Evolutionary conservation across 768 basidiomycete species (phyloP).

Genomic region (Rhodosporidiobolus odoratus): DNA sequence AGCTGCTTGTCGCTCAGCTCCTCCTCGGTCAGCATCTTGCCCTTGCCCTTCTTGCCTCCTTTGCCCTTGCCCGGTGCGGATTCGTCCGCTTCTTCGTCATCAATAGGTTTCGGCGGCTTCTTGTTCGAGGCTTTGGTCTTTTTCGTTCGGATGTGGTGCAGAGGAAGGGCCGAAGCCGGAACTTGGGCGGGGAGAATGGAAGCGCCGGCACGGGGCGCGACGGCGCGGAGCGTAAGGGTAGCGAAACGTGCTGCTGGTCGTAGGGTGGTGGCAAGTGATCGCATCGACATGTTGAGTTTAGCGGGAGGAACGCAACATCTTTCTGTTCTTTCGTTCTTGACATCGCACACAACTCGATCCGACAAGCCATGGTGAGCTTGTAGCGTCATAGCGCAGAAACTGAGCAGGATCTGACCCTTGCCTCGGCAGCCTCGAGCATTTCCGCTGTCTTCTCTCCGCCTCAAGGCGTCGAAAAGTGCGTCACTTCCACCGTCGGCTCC

Average conservation of each 20-base stretch:
- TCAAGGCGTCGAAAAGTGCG: slow-evolving; percentile 26
- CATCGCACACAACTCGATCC: not conserved
- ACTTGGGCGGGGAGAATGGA: not conserved
- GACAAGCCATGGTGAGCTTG: slow-evolving; percentile 7
- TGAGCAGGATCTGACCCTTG: too few relatives aligned
- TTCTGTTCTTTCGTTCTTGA: not conserved
- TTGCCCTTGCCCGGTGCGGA: slow-evolving; percentile 13
- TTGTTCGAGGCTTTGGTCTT: slow-evolving; percentile 32
- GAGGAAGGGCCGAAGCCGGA: not conserved
- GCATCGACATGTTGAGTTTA: not conserved
- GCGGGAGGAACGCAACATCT: not conserved
- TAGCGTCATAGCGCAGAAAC: not conserved
- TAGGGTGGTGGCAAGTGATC: not conserved
- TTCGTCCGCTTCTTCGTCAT: slow-evolving; percentile 10
- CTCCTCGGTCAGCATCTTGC: slow-evolving; percentile 21
- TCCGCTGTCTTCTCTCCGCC: slow-evolving; percentile 26
- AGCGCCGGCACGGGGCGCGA: not conserved
- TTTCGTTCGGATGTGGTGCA: slow-evolving; percentile 20
- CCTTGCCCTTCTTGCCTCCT: slow-evolving; percentile 27
- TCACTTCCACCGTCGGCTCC: not conserved
- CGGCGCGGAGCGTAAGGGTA: not conserved
- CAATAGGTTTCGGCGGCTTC: not conserved
- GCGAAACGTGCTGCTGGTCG: not conserved
- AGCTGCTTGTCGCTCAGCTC: slow-evolving; percentile 26
- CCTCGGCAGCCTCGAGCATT: not conserved